phyloP scores from a whole-genome alignment of 345 rosid species.

The Lagerstroemia speciosa region DNA sequence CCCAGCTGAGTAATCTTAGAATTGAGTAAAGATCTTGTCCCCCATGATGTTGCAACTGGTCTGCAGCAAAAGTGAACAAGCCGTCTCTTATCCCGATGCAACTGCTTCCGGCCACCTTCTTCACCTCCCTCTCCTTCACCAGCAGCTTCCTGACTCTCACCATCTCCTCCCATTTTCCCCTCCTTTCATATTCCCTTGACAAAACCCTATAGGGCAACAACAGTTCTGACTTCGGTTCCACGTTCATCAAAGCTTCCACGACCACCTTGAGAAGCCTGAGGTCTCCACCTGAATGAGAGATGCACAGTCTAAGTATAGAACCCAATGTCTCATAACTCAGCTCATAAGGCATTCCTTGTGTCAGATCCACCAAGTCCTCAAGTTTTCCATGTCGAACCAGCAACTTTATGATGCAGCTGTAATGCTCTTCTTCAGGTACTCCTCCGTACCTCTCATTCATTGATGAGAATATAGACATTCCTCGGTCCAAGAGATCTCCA shows the following conservation, averaged over 20 bases:
- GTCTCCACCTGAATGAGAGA: conserved; percentile 19
- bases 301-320: conserved; percentile 30
- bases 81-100: conserved; percentile 38
- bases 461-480: conserved; percentile 42
- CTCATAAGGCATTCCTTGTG: conserved; percentile 34
- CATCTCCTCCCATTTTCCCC: conserved; percentile 56
- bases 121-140: conserved; percentile 26
- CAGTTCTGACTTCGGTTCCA: conserved; percentile 31
- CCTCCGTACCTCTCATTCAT: conserved; percentile 43
- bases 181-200: conserved; percentile 41
- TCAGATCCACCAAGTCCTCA: conserved; percentile 33
- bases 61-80: conserved; percentile 31
- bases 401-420: conserved; percentile 38
- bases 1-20: conserved; percentile 26
- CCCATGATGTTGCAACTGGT: conserved; percentile 44
- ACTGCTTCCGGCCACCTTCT: conserved; percentile 39
- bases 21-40: conserved; percentile 29
- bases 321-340: conserved; percentile 38
- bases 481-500: conserved; percentile 39
- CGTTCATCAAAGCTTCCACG: conserved; percentile 37
- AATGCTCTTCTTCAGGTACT: conserved; percentile 42
- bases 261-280: conserved; percentile 28
- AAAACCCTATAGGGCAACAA: conserved; percentile 35
- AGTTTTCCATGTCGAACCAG: conserved; percentile 41
- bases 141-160: conserved; percentile 34